Evolutionary conservation across 2,329 filamentous ascomycete genomes (phyloP).

Genomic region (Botryosphaeria agaves): DNA sequence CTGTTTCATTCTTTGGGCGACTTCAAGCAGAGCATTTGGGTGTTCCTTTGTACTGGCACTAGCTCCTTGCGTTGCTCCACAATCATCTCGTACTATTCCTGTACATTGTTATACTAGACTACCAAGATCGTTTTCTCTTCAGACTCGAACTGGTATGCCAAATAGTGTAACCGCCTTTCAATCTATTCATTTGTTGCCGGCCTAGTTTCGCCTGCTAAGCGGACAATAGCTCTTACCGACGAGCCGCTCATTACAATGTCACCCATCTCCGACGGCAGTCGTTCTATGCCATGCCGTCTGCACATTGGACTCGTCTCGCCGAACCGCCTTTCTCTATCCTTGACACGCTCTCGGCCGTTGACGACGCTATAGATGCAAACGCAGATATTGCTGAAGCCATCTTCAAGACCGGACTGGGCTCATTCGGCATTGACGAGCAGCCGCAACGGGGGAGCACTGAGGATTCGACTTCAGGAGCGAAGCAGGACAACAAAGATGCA

Average conservation of each 20-base stretch:
- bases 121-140: slow-evolving; percentile 4
- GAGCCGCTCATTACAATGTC: slow-evolving; percentile 71
- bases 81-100: no score
- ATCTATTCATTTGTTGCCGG: background rate
- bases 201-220: no score
- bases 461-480: background rate
- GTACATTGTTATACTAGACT: no score
- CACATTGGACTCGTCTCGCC: slow-evolving; percentile 71
- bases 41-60: no score
- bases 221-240: slow-evolving; percentile 62
- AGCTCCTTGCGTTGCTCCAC: no score
- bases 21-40: no score
- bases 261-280: slow-evolving; percentile 82
- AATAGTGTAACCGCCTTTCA: no score
- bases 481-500: background rate
- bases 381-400: slow-evolving; percentile 69
- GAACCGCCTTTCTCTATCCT: slow-evolving; percentile 69
- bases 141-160: background rate
- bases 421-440: slow-evolving; percentile 41
- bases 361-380: slow-evolving; percentile 79
- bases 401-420: slow-evolving; percentile 46
- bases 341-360: slow-evolving; percentile 59
- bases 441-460: background rate
- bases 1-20: no score
- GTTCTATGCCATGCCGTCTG: slow-evolving; percentile 76